Evolutionary conservation across 2,329 filamentous ascomycete genomes (phyloP).

Genomic region (Claviceps maximensis): DNA sequence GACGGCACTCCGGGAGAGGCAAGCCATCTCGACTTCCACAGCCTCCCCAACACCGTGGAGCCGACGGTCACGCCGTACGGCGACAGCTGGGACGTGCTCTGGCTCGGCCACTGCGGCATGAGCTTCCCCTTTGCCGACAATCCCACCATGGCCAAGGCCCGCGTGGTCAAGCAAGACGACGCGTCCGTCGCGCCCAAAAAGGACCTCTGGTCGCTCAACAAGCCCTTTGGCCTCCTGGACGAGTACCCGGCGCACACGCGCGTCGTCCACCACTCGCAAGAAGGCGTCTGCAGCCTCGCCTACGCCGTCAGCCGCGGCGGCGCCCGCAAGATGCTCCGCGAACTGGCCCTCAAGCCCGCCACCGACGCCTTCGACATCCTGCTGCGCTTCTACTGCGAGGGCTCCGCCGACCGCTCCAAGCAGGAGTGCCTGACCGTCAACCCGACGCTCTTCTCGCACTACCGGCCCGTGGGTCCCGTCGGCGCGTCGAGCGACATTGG

Average conservation of each 20-base stretch:
- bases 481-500: conserved; percentile 24
- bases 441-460: conserved; percentile 33
- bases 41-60: conserved; percentile 8
- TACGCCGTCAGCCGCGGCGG: conserved; percentile 33
- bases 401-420: conserved; percentile 18
- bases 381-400: conserved; percentile 33
- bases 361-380: conserved; percentile 29
- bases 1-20: neutral
- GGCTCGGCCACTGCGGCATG: conserved; percentile 35
- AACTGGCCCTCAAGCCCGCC: conserved; percentile 28
- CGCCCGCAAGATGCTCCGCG: conserved; percentile 28
- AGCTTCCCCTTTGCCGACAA: conserved; percentile 14
- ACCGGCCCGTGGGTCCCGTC: conserved; percentile 24
- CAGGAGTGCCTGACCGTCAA: conserved; percentile 27
- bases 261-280: conserved; percentile 27
- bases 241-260: conserved; percentile 29
- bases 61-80: conserved; percentile 29
- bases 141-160: conserved; percentile 14
- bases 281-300: conserved; percentile 27
- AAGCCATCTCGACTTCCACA: conserved; percentile 11
- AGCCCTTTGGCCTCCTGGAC: conserved; percentile 21
- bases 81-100: conserved; percentile 38
- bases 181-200: conserved; percentile 20
- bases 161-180: conserved; percentile 21
- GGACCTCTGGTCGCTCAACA: conserved; percentile 20